Conservation (phyloP, 192 early-diverging fungal genomes). For the Coemansia sp. region DNA sequence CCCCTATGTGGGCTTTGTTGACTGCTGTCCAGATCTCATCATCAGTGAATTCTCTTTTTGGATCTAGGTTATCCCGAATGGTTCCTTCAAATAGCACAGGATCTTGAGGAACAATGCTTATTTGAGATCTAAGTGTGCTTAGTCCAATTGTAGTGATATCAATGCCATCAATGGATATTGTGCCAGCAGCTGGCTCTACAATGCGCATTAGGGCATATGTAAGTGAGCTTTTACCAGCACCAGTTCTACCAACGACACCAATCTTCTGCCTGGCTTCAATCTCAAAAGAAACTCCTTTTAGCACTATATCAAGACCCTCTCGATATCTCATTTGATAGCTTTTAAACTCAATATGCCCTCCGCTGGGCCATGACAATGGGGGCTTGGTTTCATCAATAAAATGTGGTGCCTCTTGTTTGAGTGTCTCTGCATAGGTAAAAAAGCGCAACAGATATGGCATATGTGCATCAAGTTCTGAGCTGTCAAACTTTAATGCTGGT, state of each 20-base stretch:
- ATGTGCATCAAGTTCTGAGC: background rate
- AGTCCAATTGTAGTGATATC: slow-evolving; percentile 71
- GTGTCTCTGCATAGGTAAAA: slow-evolving; percentile 5
- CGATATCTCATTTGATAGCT: slow-evolving; percentile 32
- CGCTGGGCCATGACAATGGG: slow-evolving; percentile 15
- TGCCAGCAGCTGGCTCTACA: slow-evolving; percentile 53
- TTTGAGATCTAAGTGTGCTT: slow-evolving; percentile 52
- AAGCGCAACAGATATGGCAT: background rate
- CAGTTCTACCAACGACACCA: slow-evolving; percentile 57
- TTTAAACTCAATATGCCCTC: slow-evolving; percentile 29
- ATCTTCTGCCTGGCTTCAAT: slow-evolving; percentile 61
- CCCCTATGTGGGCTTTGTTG: slow-evolving; percentile 10
- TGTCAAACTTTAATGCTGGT: slow-evolving; percentile 3
- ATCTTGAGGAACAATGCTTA: slow-evolving; percentile 62
- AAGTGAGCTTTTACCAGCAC: slow-evolving; percentile 65
- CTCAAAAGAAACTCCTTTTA: slow-evolving; percentile 46
- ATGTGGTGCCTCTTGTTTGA: slow-evolving; percentile 15
- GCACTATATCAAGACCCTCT: slow-evolving; percentile 12
- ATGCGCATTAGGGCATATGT: slow-evolving; percentile 55
- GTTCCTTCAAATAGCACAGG: slow-evolving; percentile 63
- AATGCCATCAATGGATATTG: slow-evolving; percentile 73
- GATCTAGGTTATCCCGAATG: slow-evolving; percentile 65
- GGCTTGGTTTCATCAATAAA: slow-evolving; percentile 10
- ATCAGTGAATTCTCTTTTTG: slow-evolving; percentile 37
- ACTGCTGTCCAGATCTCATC: slow-evolving; percentile 14